These are phyloP conservation scores for Blepharisma undulans DNA, from an alignment of 169 alveolate species.

Conservation along the genomic window DNA sequence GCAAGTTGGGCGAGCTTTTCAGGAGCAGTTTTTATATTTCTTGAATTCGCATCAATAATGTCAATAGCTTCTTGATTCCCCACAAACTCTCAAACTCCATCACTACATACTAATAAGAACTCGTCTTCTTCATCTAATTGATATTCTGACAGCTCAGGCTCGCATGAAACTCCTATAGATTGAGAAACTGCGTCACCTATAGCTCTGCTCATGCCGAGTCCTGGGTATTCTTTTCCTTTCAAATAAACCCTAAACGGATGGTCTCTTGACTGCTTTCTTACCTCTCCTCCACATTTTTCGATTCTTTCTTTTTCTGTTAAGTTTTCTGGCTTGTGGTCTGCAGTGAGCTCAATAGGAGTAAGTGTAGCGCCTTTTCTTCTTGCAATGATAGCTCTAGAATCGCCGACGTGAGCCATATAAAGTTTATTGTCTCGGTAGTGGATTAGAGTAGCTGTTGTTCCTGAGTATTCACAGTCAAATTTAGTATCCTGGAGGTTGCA, in stretches of 20 bases:
- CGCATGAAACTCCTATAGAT: conserved; percentile 63
- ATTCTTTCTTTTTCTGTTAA: conserved; percentile 74
- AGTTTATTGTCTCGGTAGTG: conserved; percentile 23
- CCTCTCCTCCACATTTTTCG: conserved; percentile 74
- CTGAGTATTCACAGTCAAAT: conserved; percentile 29
- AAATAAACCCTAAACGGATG: conserved; percentile 66
- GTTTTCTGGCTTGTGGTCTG: conserved; percentile 74
- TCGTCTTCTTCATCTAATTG: conserved; percentile 36
- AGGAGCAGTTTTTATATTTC: conserved; percentile 72
- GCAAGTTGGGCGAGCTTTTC: conserved; percentile 86
- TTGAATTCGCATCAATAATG: conserved; percentile 63
- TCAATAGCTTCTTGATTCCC: conserved; percentile 69
- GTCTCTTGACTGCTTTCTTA: conserved; percentile 58
- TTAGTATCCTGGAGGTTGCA: background rate
- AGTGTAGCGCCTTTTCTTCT: conserved; percentile 48
- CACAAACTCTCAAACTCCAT: conserved; percentile 53
- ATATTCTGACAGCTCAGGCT: conserved; percentile 44
- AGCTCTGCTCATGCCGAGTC: conserved; percentile 73
- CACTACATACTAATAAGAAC: conserved; percentile 43
- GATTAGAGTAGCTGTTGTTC: conserved; percentile 45
- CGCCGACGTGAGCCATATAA: conserved; percentile 67
- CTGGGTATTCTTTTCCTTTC: conserved; percentile 78
- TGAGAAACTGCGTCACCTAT: conserved; percentile 74
- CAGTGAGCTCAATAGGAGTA: conserved; percentile 43
- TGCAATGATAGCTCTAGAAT: conserved; percentile 60